Conservation (phyloP, 2,329 filamentous ascomycete genomes). For the Nannizziopsis barbatae region DNA sequence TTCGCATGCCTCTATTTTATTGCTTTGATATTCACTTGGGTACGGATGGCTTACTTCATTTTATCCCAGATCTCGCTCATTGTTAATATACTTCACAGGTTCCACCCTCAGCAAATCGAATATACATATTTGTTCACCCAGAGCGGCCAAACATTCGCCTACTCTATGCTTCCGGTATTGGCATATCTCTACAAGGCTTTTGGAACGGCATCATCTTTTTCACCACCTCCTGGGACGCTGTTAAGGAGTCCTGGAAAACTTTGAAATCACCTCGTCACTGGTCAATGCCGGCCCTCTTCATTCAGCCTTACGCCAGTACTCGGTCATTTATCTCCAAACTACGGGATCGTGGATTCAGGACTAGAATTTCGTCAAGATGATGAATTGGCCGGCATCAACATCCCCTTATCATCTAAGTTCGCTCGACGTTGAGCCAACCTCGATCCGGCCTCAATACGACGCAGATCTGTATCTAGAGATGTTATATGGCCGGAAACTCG, state of each 20-base stretch:
- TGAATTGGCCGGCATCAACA: too few relatives aligned
- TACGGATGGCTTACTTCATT: conserved; percentile 14
- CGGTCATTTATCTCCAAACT: too few relatives aligned
- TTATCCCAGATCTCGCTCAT: background rate
- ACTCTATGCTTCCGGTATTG: conserved; percentile 59
- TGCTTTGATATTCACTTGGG: conserved; percentile 35
- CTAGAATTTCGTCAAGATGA: too few relatives aligned
- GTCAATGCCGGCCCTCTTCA: background rate
- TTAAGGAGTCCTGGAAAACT: background rate
- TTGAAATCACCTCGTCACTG: background rate
- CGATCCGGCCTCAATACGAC: too few relatives aligned
- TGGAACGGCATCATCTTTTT: conserved; percentile 75
- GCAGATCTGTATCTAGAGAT: too few relatives aligned
- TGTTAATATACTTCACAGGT: conserved; percentile 29
- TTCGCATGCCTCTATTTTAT: conserved; percentile 33
- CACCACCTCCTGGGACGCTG: conserved; percentile 45
- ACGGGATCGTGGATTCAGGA: too few relatives aligned
- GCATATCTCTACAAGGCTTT: conserved; percentile 70
- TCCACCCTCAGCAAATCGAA: conserved; percentile 63
- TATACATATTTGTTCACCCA: conserved; percentile 57
- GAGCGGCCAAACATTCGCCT: conserved; percentile 46
- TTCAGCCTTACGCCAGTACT: background rate
- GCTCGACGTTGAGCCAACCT: too few relatives aligned
- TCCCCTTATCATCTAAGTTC: too few relatives aligned
- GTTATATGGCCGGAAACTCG: too few relatives aligned